Evolutionary conservation across 768 basidiomycete species (phyloP), one percentile per base, ranked within the genome.

Genomic region (Amanita exitialis): DNA sequence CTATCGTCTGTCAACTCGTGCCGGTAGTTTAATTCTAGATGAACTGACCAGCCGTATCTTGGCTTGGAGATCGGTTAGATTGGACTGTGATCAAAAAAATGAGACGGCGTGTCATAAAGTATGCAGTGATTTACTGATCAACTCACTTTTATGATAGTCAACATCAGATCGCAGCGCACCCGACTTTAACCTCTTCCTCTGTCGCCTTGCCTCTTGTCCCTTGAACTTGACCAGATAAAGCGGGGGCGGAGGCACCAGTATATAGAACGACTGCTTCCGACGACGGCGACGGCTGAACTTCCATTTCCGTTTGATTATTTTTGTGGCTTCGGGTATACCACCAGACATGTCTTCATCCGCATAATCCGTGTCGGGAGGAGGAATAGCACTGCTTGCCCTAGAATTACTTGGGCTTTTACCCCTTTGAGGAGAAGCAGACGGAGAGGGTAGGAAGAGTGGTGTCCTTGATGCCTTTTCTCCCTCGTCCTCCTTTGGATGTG

Each of bases 381-480:
- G 50, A 23, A 18, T 3, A 15, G n/a, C 28, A 15, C 49, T 42
- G 9, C 50, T 28, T 39, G 25, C 23, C 21, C 9, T 16, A 23
- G 28, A 50, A 49, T 16, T 21, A 25, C 16, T 38, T 13, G 21
- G 45, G 38, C 36, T 44, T n/a, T n/a, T 7, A 25, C 12, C 30
- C 28, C 15, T 44, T 36, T 6, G 18, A n/a, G 25, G 42, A 35
- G 50, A 51, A 4, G 50, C 15, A 18, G 50, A 51, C 16, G 50
- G 50, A 6, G 50, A 51, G 8, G 50, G 50, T 9, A 51, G 20
- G 21, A 51, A 51, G 4, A 51, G 42, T 23, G 50, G 50, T n/a
- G n/a, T 51, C 28, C 43, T 51, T 15, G 28, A 3, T 21, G 25
- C 4, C 20, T 39, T 36, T 32, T 10, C 38, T 16, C 42, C 16